phyloP scores from a whole-genome alignment of 2,329 filamentous ascomycete genomes.

The Elsinoe batatas region DNA sequence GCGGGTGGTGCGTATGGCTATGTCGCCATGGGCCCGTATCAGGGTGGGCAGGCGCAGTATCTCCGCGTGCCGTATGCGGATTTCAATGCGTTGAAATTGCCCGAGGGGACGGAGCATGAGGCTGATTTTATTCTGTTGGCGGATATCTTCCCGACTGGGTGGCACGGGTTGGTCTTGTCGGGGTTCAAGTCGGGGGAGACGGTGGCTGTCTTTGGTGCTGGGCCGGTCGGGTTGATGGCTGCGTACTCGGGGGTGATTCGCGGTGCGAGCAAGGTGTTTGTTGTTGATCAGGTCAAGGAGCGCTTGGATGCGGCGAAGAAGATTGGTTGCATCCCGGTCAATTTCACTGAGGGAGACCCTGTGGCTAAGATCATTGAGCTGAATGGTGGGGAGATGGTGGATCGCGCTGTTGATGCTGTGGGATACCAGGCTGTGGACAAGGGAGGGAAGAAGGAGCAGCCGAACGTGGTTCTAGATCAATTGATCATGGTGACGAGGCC shows the following conservation, averaged over 20 bases:
- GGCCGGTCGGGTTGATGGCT: constrained; percentile 56
- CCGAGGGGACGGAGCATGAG: constrained; percentile 51
- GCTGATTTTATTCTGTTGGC: constrained; percentile 47
- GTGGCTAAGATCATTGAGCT: constrained; percentile 51
- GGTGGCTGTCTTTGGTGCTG: constrained; percentile 56
- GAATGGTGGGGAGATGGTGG: constrained; percentile 49
- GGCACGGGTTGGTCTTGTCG: constrained; percentile 48
- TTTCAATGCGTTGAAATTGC: constrained; percentile 55
- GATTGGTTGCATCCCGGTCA: constrained; percentile 52
- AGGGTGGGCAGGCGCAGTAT: constrained; percentile 53
- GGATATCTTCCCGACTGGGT: constrained; percentile 44
- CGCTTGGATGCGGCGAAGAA: constrained; percentile 49
- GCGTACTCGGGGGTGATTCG: constrained; percentile 53
- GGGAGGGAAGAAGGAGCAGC: constrained; percentile 49
- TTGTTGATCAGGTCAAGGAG: constrained; percentile 54
- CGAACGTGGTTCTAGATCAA: constrained; percentile 54
- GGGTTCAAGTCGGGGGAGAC: constrained; percentile 52
- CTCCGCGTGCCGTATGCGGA: constrained; percentile 57
- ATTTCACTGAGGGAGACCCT: constrained; percentile 51
- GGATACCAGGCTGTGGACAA: constrained; percentile 53
- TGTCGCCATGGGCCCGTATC: constrained; percentile 41
- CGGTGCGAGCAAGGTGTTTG: constrained; percentile 51
- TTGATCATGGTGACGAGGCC: constrained; percentile 53
- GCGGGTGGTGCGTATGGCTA: constrained; percentile 53
- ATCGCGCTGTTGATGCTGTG: constrained; percentile 55